phyloP scores from a whole-genome alignment of 2,329 filamentous ascomycete species.

The Macrophomina phaseolina region DNA sequence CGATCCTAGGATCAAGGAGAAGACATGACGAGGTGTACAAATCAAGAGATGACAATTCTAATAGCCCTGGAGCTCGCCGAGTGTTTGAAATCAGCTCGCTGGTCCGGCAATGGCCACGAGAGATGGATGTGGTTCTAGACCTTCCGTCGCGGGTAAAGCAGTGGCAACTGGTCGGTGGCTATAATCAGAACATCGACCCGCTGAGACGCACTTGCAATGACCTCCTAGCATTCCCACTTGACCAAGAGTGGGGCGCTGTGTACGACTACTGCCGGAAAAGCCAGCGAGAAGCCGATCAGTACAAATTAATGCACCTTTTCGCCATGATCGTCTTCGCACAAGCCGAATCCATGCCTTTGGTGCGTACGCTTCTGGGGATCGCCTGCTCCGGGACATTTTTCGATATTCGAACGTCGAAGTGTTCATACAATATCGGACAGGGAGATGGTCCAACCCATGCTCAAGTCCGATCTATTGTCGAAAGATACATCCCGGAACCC shows the following conservation, averaged over 20 bases:
- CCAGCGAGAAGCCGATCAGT: neutral
- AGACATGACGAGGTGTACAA: constrained; percentile 31
- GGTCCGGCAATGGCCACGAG: constrained; percentile 2
- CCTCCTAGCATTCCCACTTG: neutral
- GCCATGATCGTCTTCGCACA: constrained; percentile 7
- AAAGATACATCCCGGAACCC: too few relatives aligned
- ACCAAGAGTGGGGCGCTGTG: neutral
- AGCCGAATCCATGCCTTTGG: neutral
- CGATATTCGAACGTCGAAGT: neutral
- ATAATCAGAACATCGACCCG: neutral
- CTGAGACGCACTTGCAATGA: neutral
- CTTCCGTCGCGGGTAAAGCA: neutral
- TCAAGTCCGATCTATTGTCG: neutral
- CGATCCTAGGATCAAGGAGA: constrained; percentile 42
- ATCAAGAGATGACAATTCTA: constrained; percentile 28
- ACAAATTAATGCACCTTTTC: constrained; percentile 5
- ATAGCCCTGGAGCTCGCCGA: constrained; percentile 30
- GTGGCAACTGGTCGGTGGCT: neutral
- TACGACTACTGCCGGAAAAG: constrained; percentile 1
- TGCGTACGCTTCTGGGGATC: neutral
- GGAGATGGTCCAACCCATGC: neutral
- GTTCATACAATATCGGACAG: neutral
- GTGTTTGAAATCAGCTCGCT: constrained; percentile 32
- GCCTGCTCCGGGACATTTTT: neutral
- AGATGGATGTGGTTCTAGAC: neutral